Conservation (phyloP, 192 early-diverging fungal genomes). For the Phycomyces blakesleeanus region DNA sequence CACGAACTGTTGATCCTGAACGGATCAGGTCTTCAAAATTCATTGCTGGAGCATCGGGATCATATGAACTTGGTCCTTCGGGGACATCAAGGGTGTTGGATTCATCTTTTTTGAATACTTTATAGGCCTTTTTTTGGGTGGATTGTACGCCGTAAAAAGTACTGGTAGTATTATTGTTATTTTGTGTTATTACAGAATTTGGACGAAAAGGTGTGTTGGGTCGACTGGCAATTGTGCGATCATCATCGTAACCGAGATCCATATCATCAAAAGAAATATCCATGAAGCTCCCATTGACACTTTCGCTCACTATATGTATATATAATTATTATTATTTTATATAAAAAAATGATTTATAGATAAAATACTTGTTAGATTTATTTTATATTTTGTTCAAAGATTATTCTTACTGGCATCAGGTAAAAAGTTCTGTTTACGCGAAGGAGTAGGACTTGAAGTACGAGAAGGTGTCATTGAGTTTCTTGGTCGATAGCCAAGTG, state of each 20-base stretch:
- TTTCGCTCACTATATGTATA: background rate
- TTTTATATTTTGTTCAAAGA: background rate
- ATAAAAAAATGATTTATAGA: too few relatives aligned
- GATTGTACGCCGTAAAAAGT: constrained; percentile 3
- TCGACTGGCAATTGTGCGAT: background rate
- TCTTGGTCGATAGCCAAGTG: background rate
- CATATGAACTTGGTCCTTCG: constrained; percentile 19
- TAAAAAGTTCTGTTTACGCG: background rate
- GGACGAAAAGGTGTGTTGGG: background rate
- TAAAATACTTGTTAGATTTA: background rate
- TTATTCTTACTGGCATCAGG: constrained; percentile 5
- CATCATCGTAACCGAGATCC: constrained; percentile 18
- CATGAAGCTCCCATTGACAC: constrained; percentile 17
- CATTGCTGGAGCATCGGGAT: constrained; percentile 40
- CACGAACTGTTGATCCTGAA: constrained; percentile 49
- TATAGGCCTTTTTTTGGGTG: constrained; percentile 11
- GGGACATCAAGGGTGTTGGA: background rate
- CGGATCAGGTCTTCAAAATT: constrained; percentile 52
- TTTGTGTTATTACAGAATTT: constrained; percentile 18
- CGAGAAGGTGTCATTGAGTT: constrained; percentile 1
- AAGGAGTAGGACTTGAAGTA: constrained; percentile 7
- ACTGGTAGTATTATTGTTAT: constrained; percentile 9
- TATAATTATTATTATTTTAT: background rate
- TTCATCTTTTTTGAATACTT: constrained; percentile 12
- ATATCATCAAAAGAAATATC: constrained; percentile 31